These are phyloP conservation scores for Lonicera japonica DNA, from an alignment of 129 eudicot species.

Conservation along the genomic window DNA sequence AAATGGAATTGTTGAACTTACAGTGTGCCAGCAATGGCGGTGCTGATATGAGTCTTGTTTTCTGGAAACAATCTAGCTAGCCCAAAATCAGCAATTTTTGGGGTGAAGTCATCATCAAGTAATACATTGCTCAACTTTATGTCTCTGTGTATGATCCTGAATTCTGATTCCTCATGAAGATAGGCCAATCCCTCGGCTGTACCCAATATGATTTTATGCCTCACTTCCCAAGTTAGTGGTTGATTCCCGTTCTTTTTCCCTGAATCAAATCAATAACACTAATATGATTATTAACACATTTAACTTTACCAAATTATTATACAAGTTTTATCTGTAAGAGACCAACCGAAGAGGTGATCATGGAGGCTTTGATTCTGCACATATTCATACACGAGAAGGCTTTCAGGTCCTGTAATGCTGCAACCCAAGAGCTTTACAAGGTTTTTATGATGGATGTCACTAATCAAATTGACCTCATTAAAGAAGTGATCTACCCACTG, in stretches of 20 bases:
- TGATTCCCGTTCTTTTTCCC: constrained; percentile 15
- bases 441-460: constrained; percentile 31
- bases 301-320: background rate
- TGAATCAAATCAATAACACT: constrained; percentile 4
- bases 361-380: constrained; percentile 38
- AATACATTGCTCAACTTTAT: constrained; percentile 45
- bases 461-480: constrained; percentile 42
- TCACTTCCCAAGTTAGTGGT: constrained; percentile 25
- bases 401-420: constrained; percentile 43
- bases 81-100: constrained; percentile 52
- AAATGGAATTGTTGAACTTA: constrained; percentile 23
- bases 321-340: background rate
- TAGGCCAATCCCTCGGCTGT: constrained; percentile 44
- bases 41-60: constrained; percentile 40
- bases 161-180: constrained; percentile 34
- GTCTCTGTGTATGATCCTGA: constrained; percentile 42
- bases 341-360: constrained; percentile 27
- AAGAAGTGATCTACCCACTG: constrained; percentile 39
- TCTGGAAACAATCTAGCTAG: constrained; percentile 38
- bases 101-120: constrained; percentile 23
- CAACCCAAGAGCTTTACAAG: constrained; percentile 38
- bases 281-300: background rate
- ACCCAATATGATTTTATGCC: constrained; percentile 29
- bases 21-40: constrained; percentile 50
- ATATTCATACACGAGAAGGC: constrained; percentile 44